Conservation (phyloP, 306 rosid genomes). For the Albizia julibrissin region DNA sequence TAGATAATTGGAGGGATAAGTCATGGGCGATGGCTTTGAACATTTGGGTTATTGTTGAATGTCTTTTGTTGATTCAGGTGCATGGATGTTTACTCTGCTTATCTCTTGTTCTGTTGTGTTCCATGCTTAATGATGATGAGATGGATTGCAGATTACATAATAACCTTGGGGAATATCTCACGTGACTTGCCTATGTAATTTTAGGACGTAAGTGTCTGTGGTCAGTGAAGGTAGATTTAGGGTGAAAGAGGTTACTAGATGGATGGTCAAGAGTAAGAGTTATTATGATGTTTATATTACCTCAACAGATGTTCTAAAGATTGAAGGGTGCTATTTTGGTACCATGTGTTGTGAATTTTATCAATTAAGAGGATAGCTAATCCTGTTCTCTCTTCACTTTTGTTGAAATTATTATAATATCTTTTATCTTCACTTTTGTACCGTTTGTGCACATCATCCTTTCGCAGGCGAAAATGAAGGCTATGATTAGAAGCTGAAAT, state of each 20-base stretch:
- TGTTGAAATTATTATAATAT: background rate
- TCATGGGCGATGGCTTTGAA: constrained; percentile 23
- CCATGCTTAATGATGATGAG: background rate
- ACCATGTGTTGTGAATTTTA: background rate
- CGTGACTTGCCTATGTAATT: background rate
- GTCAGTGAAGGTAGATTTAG: background rate
- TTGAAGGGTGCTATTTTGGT: background rate
- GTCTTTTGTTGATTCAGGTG: constrained; percentile 15
- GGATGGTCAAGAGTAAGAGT: background rate
- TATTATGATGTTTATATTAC: background rate
- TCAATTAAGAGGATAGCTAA: background rate
- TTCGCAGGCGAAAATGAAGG: background rate
- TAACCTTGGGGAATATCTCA: background rate
- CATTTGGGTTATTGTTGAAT: constrained; percentile 24
- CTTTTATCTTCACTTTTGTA: background rate
- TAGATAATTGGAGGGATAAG: constrained; percentile 22
- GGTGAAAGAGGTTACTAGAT: background rate
- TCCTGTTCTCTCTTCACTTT: background rate
- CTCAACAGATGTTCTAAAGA: background rate
- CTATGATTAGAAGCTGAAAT: background rate
- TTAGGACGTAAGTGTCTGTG: background rate
- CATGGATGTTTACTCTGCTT: background rate
- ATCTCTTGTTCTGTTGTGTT: background rate
- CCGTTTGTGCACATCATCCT: background rate
- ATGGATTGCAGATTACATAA: background rate